Evolutionary conservation across 495 filamentous ascomycete species (phyloP), one percentile per base, ranked within the genome.

Genomic region (Articulospora tetracladia): DNA sequence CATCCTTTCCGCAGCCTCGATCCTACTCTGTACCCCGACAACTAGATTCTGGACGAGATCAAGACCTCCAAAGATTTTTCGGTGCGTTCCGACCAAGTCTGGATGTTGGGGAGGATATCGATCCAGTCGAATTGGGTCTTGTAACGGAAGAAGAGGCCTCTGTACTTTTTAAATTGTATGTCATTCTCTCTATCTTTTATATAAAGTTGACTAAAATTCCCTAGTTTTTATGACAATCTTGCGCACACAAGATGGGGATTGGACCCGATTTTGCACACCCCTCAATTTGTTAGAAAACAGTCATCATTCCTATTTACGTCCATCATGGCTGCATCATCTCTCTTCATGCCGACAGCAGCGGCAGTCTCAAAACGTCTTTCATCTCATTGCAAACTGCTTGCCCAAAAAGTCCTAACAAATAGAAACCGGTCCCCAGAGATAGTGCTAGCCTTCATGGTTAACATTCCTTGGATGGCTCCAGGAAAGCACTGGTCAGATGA

Each of bases 191-290:
- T 26, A 39, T 20, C 17, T 34, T 47, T 22, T 20, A 56, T 27
- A 44, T 25, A 66, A 48, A 28, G 34, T 22, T 32, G 34, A 55
- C 63, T 53, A 6, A 23, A 17, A 30, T 19, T 30, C 51, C 34
- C 51, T 10, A 88, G 85, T 64, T 90, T 89, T 66, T 85, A 87
- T 58, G 78, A 84, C 34, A 85, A 86, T 48, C 83, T 90, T 34
- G 81, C 86, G 15, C 87, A 90, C 69, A 90, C 86, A 0, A 75
- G 87, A 66, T 90, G 87, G 87, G 86, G 87, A 3, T 79, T 89
- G 19, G 86, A 89, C 63, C 86, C 86, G 15, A 59, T 79, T 1
- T 68, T 88, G 24, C 86, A 90, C 58, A 89, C 79, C 0, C 76
- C 82, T 12, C 66, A 76, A 8, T 90, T 87, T 62, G 85, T 88